Percentiles rank a stretch among this genome's conserved stretches.
These are phyloP conservation scores for Penicillium parvum DNA, from an alignment of 495 filamentous ascomycete species.

Conservation along the genomic window DNA sequence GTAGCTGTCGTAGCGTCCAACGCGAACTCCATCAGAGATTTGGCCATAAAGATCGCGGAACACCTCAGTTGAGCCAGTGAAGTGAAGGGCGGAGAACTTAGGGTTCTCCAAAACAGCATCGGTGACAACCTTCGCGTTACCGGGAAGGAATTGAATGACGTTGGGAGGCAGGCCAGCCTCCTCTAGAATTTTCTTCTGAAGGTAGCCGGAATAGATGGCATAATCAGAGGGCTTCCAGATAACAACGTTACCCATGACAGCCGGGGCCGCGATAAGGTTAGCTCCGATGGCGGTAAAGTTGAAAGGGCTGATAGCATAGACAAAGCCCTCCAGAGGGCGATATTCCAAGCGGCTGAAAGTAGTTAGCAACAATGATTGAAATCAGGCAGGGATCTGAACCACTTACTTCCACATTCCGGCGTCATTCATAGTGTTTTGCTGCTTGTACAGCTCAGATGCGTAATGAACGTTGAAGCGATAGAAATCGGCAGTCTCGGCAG, in stretches of 20 bases:
- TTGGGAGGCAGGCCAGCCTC: slow-evolving; percentile 75
- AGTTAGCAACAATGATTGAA: slow-evolving; percentile 5
- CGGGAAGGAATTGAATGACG: slow-evolving; percentile 82
- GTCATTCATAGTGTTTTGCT: slow-evolving; percentile 73
- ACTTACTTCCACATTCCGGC: slow-evolving; percentile 74
- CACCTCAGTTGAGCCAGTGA: slow-evolving; percentile 75
- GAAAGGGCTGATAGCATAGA: slow-evolving; percentile 82
- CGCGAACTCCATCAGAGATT: slow-evolving; percentile 66
- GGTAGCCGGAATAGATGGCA: slow-evolving; percentile 69
- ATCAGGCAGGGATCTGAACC: too few relatives aligned
- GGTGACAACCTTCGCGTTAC: slow-evolving; percentile 73
- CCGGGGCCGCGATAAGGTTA: slow-evolving; percentile 70
- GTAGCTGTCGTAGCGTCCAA: slow-evolving; percentile 68
- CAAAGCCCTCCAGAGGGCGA: slow-evolving; percentile 78
- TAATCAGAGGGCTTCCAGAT: slow-evolving; percentile 82
- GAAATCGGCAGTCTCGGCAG: slow-evolving; percentile 88
- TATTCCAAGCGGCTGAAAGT: slow-evolving; percentile 62
- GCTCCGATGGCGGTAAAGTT: slow-evolving; percentile 87
- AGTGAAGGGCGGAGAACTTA: slow-evolving; percentile 74
- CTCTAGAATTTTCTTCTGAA: slow-evolving; percentile 76
- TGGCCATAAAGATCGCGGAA: slow-evolving; percentile 80
- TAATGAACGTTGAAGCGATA: slow-evolving; percentile 81
- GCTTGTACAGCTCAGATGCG: slow-evolving; percentile 79
- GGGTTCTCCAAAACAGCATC: slow-evolving; percentile 62
- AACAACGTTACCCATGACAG: slow-evolving; percentile 80